A percentile compares a stretch with the other conserved stretches of the same genome.
These are phyloP conservation scores for Claviceps maximensis DNA, from an alignment of 2,329 filamentous ascomycete species.

Conservation along the genomic window DNA sequence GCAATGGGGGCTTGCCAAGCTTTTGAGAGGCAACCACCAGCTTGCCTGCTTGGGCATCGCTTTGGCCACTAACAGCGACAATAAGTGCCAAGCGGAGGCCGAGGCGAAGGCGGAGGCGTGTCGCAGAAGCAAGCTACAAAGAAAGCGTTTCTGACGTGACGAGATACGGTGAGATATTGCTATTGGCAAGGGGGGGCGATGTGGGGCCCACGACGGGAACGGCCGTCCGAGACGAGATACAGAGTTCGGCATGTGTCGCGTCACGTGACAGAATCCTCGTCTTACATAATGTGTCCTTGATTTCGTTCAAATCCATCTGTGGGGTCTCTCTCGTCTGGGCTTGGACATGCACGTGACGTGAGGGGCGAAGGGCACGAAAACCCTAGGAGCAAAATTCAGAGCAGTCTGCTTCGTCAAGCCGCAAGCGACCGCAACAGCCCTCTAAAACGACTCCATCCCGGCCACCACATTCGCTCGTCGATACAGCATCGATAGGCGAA, in stretches of 20 bases:
- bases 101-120: background rate
- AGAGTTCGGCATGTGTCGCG: too few relatives aligned
- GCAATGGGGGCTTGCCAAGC: background rate
- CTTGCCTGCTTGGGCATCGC: background rate
- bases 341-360: slow-evolving; percentile 17
- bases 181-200: background rate
- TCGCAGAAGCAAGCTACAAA: background rate
- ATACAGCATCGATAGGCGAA: slow-evolving; percentile 32
- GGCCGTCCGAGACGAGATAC: background rate
- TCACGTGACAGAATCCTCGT: background rate
- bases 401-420: slow-evolving; percentile 15
- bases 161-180: background rate
- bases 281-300: background rate
- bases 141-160: background rate
- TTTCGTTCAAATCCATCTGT: background rate
- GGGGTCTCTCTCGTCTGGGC: background rate
- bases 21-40: too few relatives aligned
- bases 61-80: background rate
- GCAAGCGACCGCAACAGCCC: slow-evolving; percentile 16
- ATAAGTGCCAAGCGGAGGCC: background rate
- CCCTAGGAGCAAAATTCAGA: slow-evolving; percentile 25
- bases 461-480: slow-evolving; percentile 29
- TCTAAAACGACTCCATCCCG: slow-evolving; percentile 23
- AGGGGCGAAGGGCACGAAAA: slow-evolving; percentile 26
- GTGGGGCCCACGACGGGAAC: background rate